A percentile compares a stretch with the other conserved stretches of the same genome.
These are phyloP conservation scores for Lecanicillium sp. DNA, from an alignment of 2,329 filamentous ascomycete genomes.

Conservation along the genomic window DNA sequence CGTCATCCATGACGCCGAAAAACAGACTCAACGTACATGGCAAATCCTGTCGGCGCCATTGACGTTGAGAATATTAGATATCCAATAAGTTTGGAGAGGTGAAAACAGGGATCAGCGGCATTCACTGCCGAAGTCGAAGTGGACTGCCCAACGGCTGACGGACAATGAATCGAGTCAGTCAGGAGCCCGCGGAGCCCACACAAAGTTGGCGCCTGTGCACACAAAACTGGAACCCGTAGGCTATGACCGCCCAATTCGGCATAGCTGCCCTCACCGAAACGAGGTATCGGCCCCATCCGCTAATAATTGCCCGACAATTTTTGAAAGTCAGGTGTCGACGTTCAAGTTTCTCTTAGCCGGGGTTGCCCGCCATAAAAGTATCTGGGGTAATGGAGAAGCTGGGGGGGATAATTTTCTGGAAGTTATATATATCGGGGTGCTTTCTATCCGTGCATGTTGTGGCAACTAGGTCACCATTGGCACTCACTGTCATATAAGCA, in stretches of 20 bases:
- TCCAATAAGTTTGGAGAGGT: no score
- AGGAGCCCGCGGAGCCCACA: no score
- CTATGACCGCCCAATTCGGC: conserved; percentile 8
- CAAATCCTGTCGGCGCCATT: neutral
- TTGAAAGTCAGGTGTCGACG: conserved; percentile 4
- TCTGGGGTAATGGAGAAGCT: conserved; percentile 8
- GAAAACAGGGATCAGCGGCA: no score
- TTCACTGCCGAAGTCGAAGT: no score
- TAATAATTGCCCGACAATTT: conserved; percentile 1
- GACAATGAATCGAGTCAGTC: conserved; percentile 7
- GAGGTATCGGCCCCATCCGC: conserved; percentile 1
- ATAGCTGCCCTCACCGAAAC: conserved; percentile 3
- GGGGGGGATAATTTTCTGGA: neutral
- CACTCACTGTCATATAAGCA: no score
- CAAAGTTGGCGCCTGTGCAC: neutral
- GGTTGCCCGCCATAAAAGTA: conserved; percentile 1
- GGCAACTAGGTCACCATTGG: no score
- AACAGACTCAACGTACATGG: neutral
- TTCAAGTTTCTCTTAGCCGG: conserved; percentile 2
- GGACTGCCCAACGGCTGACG: no score
- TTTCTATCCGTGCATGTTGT: no score
- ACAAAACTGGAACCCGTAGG: conserved; percentile 9
- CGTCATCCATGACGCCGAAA: conserved; percentile 1
- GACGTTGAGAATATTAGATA: no score
- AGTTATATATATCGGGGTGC: conserved; percentile 6